Base-by-base conservation (phyloP, 306 rosid species). In the Trifolium dubium region DNA sequence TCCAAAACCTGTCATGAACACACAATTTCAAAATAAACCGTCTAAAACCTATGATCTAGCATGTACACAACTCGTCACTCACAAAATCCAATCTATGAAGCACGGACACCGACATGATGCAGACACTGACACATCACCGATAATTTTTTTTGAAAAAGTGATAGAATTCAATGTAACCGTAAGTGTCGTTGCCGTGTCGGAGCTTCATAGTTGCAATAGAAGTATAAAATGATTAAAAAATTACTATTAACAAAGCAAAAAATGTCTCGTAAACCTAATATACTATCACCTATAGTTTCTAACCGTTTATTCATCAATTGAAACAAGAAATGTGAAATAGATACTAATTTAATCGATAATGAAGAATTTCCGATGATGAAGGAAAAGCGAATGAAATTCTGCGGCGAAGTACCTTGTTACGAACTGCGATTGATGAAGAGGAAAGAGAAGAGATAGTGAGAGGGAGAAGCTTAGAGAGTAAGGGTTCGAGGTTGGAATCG, bases 401-500 rank as follows among this genome's bases (percentile, higher is more conserved):
- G 44, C 49, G 15, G 29, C 0, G 75, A 8, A 9, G 13, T 14
- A 91, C 98, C 98, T 91, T 91, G 86, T 83, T 91, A 46, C 94
- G 92, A 79, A 94, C 96, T 7, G 88, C 59, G 62, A 72, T 11
- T 56, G 98, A 82, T 61, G 65, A 80, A 49, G 89, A 81, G 30
- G 98, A 88, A 54, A 94, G 97, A 3, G 96, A 91, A 47, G 94
- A 91, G 76, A 94, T 88, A 47, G 90, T 79, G 73, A 82, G 67
- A 5, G 98, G 98, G 55, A 94, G 97, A 35, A 94, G 91, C 87
- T 88, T 89, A 67, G 85, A 80, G 72, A 94, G 98, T 62, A 94
- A 74, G 43, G 85, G 67, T 46, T 94, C 89, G 73, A 94, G 97
- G 15, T 91, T 89, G 80, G 96, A 85, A 81, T 94, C 98, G 40